Conservation (phyloP, 768 basidiomycete genomes). For the Termitomyces sp. region DNA sequence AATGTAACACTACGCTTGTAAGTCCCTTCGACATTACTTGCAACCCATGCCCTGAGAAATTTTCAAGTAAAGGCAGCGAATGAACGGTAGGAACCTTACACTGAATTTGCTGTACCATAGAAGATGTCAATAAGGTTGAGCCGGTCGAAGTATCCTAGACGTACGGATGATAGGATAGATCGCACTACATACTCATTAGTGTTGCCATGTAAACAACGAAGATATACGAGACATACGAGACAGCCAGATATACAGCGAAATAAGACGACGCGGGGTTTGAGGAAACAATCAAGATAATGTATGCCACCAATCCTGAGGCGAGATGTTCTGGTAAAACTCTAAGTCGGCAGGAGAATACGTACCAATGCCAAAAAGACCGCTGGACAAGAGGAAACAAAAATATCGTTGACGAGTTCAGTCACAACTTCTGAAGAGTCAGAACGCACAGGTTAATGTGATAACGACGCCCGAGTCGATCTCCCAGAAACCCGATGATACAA, state of each 20-base stretch:
- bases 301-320: constrained; percentile 42
- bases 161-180: constrained; percentile 49
- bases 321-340: background rate
- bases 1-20: constrained; percentile 70
- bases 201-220: background rate
- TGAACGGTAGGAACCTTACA: constrained; percentile 28
- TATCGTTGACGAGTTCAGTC: background rate
- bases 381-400: constrained; percentile 1
- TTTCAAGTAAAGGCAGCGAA: background rate
- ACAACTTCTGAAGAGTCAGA: background rate
- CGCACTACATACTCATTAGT: constrained; percentile 23
- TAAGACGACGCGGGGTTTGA: constrained; percentile 59
- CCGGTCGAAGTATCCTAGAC: constrained; percentile 10
- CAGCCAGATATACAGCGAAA: constrained; percentile 66
- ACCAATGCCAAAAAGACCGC: constrained; percentile 23
- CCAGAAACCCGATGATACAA: constrained; percentile 50
- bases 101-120: constrained; percentile 34
- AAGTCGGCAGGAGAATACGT: background rate
- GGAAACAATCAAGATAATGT: constrained; percentile 62
- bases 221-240: constrained; percentile 42
- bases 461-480: constrained; percentile 53
- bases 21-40: constrained; percentile 65
- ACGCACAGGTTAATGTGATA: constrained; percentile 57
- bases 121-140: background rate
- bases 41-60: constrained; percentile 57